Conservation (phyloP, 2,329 filamentous ascomycete genomes). For the Arachnomyces sp. region DNA sequence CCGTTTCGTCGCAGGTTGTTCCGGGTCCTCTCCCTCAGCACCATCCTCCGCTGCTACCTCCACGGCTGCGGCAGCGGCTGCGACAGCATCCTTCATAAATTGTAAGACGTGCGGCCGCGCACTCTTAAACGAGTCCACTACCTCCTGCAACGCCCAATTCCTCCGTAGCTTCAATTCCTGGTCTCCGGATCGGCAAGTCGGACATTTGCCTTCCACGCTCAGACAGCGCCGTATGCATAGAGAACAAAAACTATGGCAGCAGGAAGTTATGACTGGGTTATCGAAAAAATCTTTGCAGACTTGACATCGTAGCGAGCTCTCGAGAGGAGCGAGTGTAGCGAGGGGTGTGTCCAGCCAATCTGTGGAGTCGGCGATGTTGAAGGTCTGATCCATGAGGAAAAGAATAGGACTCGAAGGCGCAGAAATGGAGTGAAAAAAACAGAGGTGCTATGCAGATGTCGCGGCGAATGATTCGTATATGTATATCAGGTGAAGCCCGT, state of each 20-base stretch:
- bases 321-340: conserved; percentile 47
- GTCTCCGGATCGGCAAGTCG: conserved; percentile 68
- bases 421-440: conserved; percentile 4
- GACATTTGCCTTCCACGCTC: conserved; percentile 76
- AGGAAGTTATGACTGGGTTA: conserved; percentile 90
- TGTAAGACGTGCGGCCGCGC: conserved; percentile 57
- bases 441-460: conserved; percentile 6
- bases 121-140: conserved; percentile 68
- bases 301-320: conserved; percentile 83
- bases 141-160: conserved; percentile 78
- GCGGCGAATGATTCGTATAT: not conserved
- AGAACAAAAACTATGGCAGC: conserved; percentile 94
- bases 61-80: conserved; percentile 33
- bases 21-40: conserved; percentile 21
- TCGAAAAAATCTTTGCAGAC: conserved; percentile 97
- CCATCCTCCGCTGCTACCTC: conserved; percentile 44
- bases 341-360: conserved; percentile 44
- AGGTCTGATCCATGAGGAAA: conserved; percentile 26
- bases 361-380: conserved; percentile 38
- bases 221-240: conserved; percentile 86
- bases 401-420: conserved; percentile 1
- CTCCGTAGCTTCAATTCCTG: conserved; percentile 78
- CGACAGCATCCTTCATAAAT: conserved; percentile 48
- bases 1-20: conserved; percentile 26
- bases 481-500: too few relatives aligned